These are phyloP conservation scores for Naganishia friedmannii DNA, from an alignment of 768 basidiomycete species.

Conservation along the genomic window DNA sequence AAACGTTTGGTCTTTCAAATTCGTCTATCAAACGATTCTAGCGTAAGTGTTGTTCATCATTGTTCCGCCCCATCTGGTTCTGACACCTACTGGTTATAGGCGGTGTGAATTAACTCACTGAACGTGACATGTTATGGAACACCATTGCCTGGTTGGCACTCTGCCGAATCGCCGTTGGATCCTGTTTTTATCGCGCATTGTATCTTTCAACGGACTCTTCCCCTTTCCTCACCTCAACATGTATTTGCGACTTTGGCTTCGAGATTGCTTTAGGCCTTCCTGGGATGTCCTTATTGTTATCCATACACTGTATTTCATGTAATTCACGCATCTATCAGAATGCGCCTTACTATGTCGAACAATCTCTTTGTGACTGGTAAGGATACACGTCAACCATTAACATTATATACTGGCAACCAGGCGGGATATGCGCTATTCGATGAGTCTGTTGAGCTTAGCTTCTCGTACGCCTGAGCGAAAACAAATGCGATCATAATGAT, in stretches of 20 bases:
- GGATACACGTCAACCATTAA: too few relatives aligned
- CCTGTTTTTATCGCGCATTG: not conserved
- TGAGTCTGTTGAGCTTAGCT: too few relatives aligned
- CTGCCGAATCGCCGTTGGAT: not conserved
- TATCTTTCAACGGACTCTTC: not conserved
- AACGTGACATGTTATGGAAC: not conserved
- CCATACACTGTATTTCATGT: not conserved
- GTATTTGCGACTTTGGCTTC: not conserved
- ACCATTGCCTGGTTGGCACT: not conserved
- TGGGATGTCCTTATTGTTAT: not conserved
- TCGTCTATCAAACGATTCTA: conserved; percentile 51
- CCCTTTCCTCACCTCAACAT: not conserved
- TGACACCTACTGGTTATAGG: not conserved
- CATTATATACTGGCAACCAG: too few relatives aligned
- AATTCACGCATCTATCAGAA: not conserved
- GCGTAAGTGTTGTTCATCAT: conserved; percentile 41
- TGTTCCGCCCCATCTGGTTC: not conserved
- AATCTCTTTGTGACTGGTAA: not conserved
- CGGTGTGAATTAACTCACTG: conserved; percentile 20
- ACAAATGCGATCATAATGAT: too few relatives aligned
- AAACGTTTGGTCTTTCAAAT: conserved; percentile 72
- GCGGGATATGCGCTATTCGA: too few relatives aligned
- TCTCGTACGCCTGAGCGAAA: too few relatives aligned
- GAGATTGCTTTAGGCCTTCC: not conserved
- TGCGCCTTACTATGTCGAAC: not conserved